Conservation (phyloP, 2,329 filamentous ascomycete species). For the Fusarium fujikuroi region DNA sequence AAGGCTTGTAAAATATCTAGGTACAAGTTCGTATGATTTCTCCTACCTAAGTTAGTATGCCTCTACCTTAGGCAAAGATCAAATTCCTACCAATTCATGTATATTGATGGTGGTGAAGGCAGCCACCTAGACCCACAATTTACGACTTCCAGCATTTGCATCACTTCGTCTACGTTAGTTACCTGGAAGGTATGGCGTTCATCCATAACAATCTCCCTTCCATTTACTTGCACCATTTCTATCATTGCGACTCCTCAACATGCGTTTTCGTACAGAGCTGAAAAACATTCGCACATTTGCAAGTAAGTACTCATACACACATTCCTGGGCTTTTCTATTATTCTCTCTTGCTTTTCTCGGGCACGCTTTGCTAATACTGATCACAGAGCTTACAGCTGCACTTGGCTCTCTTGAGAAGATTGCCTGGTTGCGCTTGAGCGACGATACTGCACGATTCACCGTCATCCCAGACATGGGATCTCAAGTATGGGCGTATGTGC, state of each 20-base stretch:
- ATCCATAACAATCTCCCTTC: not conserved
- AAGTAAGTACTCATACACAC: constrained; percentile 56
- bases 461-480: constrained; percentile 94
- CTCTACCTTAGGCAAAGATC: not conserved
- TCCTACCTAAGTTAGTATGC: not conserved
- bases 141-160: constrained; percentile 16
- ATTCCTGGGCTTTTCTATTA: not conserved
- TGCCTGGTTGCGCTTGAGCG: constrained; percentile 89
- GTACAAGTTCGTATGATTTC: not conserved
- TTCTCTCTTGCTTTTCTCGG: not conserved
- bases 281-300: constrained; percentile 74
- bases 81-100: not conserved
- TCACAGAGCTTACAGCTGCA: constrained; percentile 70
- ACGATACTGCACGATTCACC: constrained; percentile 90
- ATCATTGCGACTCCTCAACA: constrained; percentile 48
- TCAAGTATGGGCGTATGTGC: constrained; percentile 89
- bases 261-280: constrained; percentile 74
- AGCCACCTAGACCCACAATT: constrained; percentile 25
- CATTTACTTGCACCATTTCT: not conserved
- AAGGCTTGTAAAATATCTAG: not conserved
- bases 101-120: not conserved
- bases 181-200: not conserved
- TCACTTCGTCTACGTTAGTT: not conserved
- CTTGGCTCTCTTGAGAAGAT: constrained; percentile 79
- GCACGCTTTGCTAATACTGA: not conserved